Evolutionary conservation across 306 rosid species (phyloP), one percentile per base, ranked within the genome.

Genomic region (Purshia tridentata): DNA sequence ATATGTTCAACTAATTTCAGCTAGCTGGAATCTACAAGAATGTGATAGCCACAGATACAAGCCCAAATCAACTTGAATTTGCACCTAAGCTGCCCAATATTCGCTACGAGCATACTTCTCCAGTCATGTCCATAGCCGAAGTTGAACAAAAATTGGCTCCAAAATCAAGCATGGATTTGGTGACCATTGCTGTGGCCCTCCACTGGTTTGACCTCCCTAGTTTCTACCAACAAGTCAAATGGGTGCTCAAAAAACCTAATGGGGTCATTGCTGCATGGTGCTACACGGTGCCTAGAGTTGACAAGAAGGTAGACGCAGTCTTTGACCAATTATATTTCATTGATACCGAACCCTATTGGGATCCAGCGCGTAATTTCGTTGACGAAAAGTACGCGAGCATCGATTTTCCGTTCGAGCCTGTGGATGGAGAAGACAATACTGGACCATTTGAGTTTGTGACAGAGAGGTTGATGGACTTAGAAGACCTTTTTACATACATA

Each of bases 201-300:
- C 98, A 93, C 20, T 93, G 98, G 97, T 78, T 93, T 20, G 84
- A 89, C 69, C 85, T 69, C 29, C 80, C 85, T 39, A 79, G 62
- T 39, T 93, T 93, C 84, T 91, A 91, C 69, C 8, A 69, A 61
- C 92, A 86, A 65, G 82, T 88, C 22, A 82, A 81, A 8, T 74
- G 81, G 78, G 84, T 82, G 1, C 90, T 91, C 19, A 91, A 89
- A 70, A 91, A 89, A 42, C 97, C 96, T 13, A 46, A 86, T 4
- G 98, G 96, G 2, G 77, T 91, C 41, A 76, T 93, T 12, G 98
- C 94, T 7, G 92, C 88, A 1, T 87, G 92, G 96, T 88, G 91
- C 79, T 91, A 89, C 86, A 69, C 74, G 8, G 29, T 82, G 69
- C 94, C 96, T 4, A 63, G 88, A 63, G 65, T 90, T 19, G 81